phyloP scores from a whole-genome alignment of 2,329 filamentous ascomycete genomes.

The Fusarium sp. region DNA sequence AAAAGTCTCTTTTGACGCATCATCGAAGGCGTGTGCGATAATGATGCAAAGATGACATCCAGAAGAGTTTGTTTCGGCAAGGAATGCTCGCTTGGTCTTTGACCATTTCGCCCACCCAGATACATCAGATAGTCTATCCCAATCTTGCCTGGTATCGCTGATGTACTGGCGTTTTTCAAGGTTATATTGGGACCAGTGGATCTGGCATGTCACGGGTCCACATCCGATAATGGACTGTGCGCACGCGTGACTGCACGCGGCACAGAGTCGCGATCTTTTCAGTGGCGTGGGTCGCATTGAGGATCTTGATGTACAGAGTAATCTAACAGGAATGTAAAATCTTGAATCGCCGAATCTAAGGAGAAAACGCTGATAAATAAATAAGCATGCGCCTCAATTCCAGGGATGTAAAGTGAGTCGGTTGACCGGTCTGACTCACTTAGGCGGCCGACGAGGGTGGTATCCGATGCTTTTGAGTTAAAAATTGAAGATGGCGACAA shows the following conservation, averaged over 20 bases:
- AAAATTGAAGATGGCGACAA: too few relatives aligned
- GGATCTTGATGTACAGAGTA: neutral
- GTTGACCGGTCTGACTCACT: too few relatives aligned
- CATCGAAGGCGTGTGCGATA: neutral
- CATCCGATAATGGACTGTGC: neutral
- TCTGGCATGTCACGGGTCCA: neutral
- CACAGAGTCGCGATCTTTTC: neutral
- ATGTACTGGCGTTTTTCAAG: neutral
- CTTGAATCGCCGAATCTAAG: too few relatives aligned
- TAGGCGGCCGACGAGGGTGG: too few relatives aligned
- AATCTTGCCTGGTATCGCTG: fast-evolving
- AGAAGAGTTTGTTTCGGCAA: neutral
- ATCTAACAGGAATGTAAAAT: too few relatives aligned
- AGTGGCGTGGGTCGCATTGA: neutral
- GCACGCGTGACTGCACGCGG: conserved; percentile 1
- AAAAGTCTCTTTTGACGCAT: neutral
- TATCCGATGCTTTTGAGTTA: too few relatives aligned
- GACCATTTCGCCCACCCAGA: conserved; percentile 1
- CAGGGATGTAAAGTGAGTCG: too few relatives aligned
- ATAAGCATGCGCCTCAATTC: too few relatives aligned
- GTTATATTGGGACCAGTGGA: neutral
- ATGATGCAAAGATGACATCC: conserved; percentile 14
- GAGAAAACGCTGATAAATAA: too few relatives aligned
- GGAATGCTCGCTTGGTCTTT: neutral
- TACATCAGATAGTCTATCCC: neutral